Evolutionary conservation across 768 basidiomycete genomes (phyloP), one percentile per base, ranked within the genome.

Genomic region (Astraeus odoratus): DNA sequence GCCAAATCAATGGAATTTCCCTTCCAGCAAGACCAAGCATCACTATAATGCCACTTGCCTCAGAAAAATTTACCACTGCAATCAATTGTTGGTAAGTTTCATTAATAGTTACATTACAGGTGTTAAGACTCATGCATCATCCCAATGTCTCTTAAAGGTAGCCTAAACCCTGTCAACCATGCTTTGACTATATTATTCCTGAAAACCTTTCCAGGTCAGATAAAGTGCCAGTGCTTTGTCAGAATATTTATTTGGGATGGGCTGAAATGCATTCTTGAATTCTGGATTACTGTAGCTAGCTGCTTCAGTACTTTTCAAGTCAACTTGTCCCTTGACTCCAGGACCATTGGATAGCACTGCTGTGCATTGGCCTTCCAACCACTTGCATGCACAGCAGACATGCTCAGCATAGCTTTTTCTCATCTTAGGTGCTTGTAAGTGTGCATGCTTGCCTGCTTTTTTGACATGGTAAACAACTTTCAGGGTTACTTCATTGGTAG

Each of bases 1-100:
- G 39, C 36, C 0, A 59, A 59, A 1, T 56, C 43, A 0, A 61
- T 62, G 3, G 61, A 67, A 42, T 60, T 61, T 1, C 67, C 66
- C 4, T 50, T 38, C 10, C 67, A 61, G 2, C 23, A 40, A 1
- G 48, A 49, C 2, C 53, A 57, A 2, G 39, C 48, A 38, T 60
- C 33, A n/a, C 66, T 44, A n/a, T 53, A 53, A 6, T 33, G 26
- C 50, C 66, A 69, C 1, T 30, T 34, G 5, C 63, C 63, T 1
- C 35, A 39, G 46, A 66, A 67, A 15, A 43, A 51, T 18, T 54
- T 52, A 25, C 54, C 49, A n/a, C 49, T 50, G 34, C 59, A 59
- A 34, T 31, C 13, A 6, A 18, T 8, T 20, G 3, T 0, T 23
- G 37, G 37, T 6, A 6, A 38, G 12, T 12, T 38, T 15, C 9